Percentiles rank a stretch among this genome's conserved stretches.
Evolutionary conservation across 129 eudicot genomes (phyloP).

Genomic region (Glebionis coronaria): DNA sequence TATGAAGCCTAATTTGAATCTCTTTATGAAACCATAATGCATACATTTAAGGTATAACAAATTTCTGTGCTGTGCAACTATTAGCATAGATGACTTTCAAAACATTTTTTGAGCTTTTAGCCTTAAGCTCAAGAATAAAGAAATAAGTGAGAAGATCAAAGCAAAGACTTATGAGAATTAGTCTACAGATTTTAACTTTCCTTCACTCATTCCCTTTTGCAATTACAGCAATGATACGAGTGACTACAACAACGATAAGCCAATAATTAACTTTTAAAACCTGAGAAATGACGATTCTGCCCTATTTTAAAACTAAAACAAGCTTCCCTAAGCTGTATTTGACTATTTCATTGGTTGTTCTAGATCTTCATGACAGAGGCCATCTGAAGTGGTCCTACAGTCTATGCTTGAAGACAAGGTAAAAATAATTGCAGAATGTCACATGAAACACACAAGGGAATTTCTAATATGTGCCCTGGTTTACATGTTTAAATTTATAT

Average conservation of each 20-base stretch:
- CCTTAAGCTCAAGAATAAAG: neutral
- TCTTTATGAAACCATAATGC: neutral
- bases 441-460: conserved; percentile 40
- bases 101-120: neutral
- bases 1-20: neutral
- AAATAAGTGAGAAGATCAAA: neutral
- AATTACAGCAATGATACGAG: neutral
- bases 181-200: no score
- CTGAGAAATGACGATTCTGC: conserved; percentile 17
- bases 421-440: conserved; percentile 21
- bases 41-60: no score
- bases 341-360: conserved; percentile 24
- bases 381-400: conserved; percentile 34
- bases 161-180: no score
- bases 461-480: no score
- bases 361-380: conserved; percentile 25
- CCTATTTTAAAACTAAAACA: conserved; percentile 1
- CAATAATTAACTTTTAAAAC: no score
- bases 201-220: no score
- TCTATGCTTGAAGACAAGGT: conserved; percentile 15
- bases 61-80: no score
- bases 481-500: no score
- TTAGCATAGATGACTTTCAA: neutral
- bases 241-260: no score
- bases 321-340: neutral